Conservation (phyloP, 352 stramenopile genomes). For the Globisporangium orthogonon region DNA sequence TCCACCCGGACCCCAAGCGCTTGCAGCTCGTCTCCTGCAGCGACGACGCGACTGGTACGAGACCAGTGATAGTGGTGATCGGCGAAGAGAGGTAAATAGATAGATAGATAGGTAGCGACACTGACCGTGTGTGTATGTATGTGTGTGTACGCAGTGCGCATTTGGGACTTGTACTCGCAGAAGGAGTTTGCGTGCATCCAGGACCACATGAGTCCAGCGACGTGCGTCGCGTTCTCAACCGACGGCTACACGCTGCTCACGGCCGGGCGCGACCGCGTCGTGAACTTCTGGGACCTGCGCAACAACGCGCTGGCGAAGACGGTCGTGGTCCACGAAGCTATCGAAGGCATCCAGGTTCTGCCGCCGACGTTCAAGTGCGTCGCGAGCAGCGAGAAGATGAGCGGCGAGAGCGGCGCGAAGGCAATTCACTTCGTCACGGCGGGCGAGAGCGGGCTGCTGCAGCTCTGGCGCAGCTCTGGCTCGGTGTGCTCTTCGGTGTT, state of each 20-base stretch:
- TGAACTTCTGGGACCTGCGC: conserved; percentile 88
- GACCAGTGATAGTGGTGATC: neutral
- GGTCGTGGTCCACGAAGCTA: conserved; percentile 91
- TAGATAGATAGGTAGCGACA: neutral
- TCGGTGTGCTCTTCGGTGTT: conserved; percentile 34
- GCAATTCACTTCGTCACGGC: conserved; percentile 89
- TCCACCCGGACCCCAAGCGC: conserved; percentile 61
- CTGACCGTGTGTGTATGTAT: neutral
- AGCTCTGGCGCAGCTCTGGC: conserved; percentile 53
- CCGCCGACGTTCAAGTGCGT: conserved; percentile 54
- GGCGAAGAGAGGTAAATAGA: too few relatives aligned
- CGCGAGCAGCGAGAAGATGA: conserved; percentile 13
- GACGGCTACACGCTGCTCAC: conserved; percentile 86
- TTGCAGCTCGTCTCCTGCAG: conserved; percentile 73
- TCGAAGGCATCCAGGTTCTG: conserved; percentile 93
- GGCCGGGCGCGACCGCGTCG: conserved; percentile 89
- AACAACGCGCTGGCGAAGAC: conserved; percentile 87
- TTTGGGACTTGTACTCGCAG: conserved; percentile 85
- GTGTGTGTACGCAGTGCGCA: conserved; percentile 24
- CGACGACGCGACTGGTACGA: conserved; percentile 48
- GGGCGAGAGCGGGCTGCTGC: conserved; percentile 88
- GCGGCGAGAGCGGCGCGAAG: conserved; percentile 41
- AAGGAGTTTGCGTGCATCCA: conserved; percentile 85
- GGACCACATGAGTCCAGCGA: conserved; percentile 95
- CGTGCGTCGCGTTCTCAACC: conserved; percentile 87